Conservation (phyloP, 148 eudicot genomes). For the Silene latifolia region DNA sequence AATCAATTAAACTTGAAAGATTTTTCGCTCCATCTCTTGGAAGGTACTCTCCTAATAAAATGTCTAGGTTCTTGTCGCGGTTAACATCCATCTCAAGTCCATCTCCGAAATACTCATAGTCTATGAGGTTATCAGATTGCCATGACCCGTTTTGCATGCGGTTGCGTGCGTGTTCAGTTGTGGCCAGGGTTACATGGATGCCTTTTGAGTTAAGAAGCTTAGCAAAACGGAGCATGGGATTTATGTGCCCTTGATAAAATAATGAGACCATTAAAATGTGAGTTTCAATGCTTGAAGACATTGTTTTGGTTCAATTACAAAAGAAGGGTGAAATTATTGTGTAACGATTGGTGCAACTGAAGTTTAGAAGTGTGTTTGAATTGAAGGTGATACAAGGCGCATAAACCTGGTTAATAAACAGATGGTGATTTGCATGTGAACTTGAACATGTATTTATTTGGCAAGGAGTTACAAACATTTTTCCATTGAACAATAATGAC, state of each 20-base stretch:
- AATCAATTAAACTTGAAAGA: constrained; percentile 22
- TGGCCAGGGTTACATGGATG: constrained; percentile 38
- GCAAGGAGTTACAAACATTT: neutral
- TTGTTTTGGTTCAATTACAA: constrained; percentile 6
- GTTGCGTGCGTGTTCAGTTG: constrained; percentile 27
- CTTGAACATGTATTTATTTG: constrained; percentile 1
- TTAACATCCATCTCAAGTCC: constrained; percentile 25
- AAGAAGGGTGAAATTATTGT: no score
- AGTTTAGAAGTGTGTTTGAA: neutral
- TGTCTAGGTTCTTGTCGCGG: constrained; percentile 27
- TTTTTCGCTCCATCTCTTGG: constrained; percentile 22
- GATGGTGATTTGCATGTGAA: constrained; percentile 8
- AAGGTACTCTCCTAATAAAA: constrained; percentile 28
- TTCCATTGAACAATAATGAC: constrained; percentile 1
- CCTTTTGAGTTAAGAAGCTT: constrained; percentile 31
- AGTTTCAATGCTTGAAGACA: constrained; percentile 13
- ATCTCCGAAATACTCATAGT: constrained; percentile 33
- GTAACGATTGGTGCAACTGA: neutral
- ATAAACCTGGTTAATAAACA: constrained; percentile 5
- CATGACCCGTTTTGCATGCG: neutral
- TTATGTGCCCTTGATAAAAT: constrained; percentile 43
- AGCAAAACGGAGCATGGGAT: constrained; percentile 40
- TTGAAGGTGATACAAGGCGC: neutral
- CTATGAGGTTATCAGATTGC: constrained; percentile 4
- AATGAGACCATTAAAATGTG: constrained; percentile 44